Percentiles rank a stretch among this genome's conserved stretches.
These are phyloP conservation scores for Trichoderma koningii DNA, from an alignment of 2,329 filamentous ascomycete species.

Conservation along the genomic window DNA sequence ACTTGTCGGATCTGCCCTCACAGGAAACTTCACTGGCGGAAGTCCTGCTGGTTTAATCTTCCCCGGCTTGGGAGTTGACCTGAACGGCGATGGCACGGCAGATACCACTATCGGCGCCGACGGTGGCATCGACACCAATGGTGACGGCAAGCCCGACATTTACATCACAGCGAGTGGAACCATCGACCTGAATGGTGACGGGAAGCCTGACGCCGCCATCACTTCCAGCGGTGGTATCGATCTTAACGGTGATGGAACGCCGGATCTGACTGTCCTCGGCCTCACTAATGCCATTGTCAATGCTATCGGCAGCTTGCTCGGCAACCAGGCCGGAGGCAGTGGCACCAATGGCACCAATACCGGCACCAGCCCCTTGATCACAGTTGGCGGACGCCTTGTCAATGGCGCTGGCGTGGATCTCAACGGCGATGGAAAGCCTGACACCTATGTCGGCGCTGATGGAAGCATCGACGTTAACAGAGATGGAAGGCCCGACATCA, in stretches of 20 bases:
- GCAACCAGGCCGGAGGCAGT: not conserved
- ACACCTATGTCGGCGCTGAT: not conserved
- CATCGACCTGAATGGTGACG: slow-evolving; percentile 1
- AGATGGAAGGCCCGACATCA: slow-evolving; percentile 14
- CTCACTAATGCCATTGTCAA: not conserved
- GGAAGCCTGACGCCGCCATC: not conserved
- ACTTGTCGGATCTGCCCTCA: not conserved
- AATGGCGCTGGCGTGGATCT: not conserved
- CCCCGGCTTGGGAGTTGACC: not conserved
- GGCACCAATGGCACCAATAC: not conserved
- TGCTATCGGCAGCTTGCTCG: not conserved
- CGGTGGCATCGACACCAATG: slow-evolving; percentile 4
- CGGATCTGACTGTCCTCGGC: slow-evolving; percentile 1
- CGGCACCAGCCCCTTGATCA: not conserved
- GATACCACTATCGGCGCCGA: not conserved
- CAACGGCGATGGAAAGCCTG: slow-evolving; percentile 3
- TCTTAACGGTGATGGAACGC: not conserved
- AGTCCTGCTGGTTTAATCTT: not conserved
- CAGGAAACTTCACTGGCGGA: not conserved
- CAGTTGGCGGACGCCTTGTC: not conserved
- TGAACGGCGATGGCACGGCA: slow-evolving; percentile 5
- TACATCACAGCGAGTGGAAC: not conserved
- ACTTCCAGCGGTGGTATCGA: not conserved
- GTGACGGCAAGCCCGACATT: slow-evolving; percentile 1
- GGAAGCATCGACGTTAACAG: slow-evolving; percentile 1